Conservation (phyloP, 2,329 filamentous ascomycete species). For the Colletotrichum plurivorum region DNA sequence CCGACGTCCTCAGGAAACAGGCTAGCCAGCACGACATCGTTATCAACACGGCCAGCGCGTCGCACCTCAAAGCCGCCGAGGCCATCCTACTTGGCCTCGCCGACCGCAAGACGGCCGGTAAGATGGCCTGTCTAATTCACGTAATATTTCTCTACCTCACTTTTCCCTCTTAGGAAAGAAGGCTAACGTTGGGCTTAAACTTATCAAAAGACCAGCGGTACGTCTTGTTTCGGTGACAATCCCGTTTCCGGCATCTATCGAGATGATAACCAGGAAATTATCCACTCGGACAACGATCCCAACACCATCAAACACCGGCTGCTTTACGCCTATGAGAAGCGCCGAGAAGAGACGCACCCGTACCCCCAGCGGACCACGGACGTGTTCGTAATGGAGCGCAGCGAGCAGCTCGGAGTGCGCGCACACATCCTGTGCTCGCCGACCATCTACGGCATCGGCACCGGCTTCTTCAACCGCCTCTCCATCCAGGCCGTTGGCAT, state of each 20-base stretch:
- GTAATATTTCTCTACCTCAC: neutral
- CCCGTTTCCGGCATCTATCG: neutral
- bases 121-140: neutral
- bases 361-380: neutral
- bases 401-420: neutral
- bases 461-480: neutral
- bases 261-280: neutral
- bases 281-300: neutral
- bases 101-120: neutral
- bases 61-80: neutral
- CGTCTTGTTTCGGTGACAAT: neutral
- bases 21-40: neutral
- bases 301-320: too few relatives aligned
- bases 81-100: neutral
- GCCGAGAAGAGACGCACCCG: neutral
- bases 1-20: neutral
- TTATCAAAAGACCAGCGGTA: neutral
- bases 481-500: neutral
- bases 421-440: neutral
- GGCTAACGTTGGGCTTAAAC: neutral
- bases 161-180: neutral
- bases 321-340: neutral
- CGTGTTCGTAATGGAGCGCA: neutral
- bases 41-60: neutral
- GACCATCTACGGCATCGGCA: neutral